Conservation (phyloP, 2,329 filamentous ascomycete species). For the Lecanicillium sp. region DNA sequence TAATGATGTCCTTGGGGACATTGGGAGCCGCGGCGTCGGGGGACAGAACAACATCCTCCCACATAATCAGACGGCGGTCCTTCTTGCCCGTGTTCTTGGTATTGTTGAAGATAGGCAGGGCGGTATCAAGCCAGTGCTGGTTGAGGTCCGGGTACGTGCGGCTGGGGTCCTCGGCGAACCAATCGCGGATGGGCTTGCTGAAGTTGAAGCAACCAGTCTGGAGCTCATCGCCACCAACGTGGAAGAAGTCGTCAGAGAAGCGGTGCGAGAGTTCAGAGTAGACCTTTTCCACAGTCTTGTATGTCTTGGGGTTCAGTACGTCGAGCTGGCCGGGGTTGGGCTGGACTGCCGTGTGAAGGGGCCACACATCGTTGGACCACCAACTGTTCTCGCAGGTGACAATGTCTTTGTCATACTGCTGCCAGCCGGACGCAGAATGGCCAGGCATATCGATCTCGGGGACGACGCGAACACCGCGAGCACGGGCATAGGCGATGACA, state of each 20-base stretch:
- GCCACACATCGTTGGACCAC: conserved; percentile 55
- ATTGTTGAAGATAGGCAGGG: conserved; percentile 41
- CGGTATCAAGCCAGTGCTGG: conserved; percentile 48
- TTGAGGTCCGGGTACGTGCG: conserved; percentile 42
- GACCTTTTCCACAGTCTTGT: conserved; percentile 46
- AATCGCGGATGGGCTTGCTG: conserved; percentile 41
- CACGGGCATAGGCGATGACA: conserved; percentile 43
- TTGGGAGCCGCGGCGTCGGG: conserved; percentile 36
- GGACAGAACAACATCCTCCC: conserved; percentile 46
- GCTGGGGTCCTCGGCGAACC: conserved; percentile 43
- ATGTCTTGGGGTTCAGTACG: conserved; percentile 49
- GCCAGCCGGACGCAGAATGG: conserved; percentile 50
- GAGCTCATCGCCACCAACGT: conserved; percentile 51
- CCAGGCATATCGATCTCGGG: conserved; percentile 60
- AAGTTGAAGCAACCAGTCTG: conserved; percentile 51
- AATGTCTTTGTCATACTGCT: conserved; percentile 49
- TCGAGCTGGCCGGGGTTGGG: conserved; percentile 52
- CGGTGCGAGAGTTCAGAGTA: conserved; percentile 46
- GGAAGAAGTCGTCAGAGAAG: conserved; percentile 49
- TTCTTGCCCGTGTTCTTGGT: conserved; percentile 20
- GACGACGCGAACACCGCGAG: conserved; percentile 52
- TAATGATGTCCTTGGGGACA: conserved; percentile 44
- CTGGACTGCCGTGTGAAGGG: conserved; percentile 47
- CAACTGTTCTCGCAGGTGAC: conserved; percentile 50
- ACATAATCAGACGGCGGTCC: conserved; percentile 50